phyloP scores from a whole-genome alignment of 129 eudicot genomes.

The Tagetes patula region DNA sequence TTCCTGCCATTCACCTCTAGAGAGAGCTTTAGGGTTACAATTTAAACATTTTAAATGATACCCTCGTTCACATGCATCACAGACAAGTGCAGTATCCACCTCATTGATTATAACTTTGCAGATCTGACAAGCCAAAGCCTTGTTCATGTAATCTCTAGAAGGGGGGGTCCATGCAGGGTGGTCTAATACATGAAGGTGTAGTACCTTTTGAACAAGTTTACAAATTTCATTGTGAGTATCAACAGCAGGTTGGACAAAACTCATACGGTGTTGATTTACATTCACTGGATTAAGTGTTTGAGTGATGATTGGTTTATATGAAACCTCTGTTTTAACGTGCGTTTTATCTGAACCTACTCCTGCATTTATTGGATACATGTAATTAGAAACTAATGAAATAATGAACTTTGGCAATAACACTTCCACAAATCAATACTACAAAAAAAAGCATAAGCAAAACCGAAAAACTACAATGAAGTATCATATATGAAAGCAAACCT shows the following conservation, averaged over 20 bases:
- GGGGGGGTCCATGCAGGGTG: constrained; percentile 84
- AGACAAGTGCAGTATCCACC: constrained; percentile 71
- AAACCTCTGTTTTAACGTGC: constrained; percentile 47
- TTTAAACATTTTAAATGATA: constrained; percentile 81
- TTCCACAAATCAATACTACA: background rate
- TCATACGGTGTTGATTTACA: constrained; percentile 40
- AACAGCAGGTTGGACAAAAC: constrained; percentile 33
- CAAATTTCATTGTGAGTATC: constrained; percentile 65
- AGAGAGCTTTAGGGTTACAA: constrained; percentile 54
- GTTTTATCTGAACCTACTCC: constrained; percentile 47
- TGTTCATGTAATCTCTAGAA: constrained; percentile 91
- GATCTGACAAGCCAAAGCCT: constrained; percentile 73
- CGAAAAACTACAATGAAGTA: background rate
- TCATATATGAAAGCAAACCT: background rate
- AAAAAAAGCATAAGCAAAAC: background rate
- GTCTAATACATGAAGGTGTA: constrained; percentile 50
- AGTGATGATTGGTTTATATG: constrained; percentile 38
- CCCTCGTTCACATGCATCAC: constrained; percentile 98
- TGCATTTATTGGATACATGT: constrained; percentile 24
- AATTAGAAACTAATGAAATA: constrained; percentile 2
- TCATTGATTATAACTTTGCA: constrained; percentile 60
- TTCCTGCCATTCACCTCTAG: constrained; percentile 93
- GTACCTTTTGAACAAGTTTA: constrained; percentile 70
- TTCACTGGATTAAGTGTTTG: constrained; percentile 41
- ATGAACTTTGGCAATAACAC: background rate